phyloP scores from a whole-genome alignment of 345 rosid species.

The Populus davidiana region DNA sequence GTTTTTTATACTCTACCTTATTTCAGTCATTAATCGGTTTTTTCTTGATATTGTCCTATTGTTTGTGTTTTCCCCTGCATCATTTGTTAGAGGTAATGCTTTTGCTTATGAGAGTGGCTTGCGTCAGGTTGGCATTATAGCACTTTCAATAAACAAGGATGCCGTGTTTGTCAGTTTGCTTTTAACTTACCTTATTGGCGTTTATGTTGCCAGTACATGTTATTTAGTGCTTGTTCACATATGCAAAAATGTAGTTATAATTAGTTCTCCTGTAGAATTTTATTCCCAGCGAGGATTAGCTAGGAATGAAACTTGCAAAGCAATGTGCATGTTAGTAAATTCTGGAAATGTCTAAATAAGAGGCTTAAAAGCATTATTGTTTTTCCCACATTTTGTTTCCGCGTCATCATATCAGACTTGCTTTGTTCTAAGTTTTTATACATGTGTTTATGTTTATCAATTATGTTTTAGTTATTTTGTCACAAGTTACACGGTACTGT shows the following conservation, averaged over 20 bases:
- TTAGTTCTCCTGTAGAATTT: neutral
- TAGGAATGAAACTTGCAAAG: neutral
- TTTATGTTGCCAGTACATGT: neutral
- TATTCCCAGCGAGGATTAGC: neutral
- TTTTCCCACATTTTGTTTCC: neutral
- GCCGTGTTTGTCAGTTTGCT: neutral
- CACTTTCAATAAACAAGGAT: neutral
- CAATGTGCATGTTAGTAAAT: neutral
- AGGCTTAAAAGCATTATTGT: neutral
- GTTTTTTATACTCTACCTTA: too few species aligned
- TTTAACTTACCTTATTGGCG: neutral
- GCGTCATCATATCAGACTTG: neutral
- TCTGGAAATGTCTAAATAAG: neutral
- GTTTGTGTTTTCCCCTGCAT: too few species aligned
- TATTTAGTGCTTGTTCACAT: neutral
- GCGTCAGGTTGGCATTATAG: constrained; percentile 62
- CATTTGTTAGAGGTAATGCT: constrained; percentile 81
- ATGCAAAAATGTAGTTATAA: neutral
- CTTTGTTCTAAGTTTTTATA: neutral
- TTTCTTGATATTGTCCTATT: too few species aligned
- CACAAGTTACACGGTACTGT: neutral
- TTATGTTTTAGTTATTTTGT: neutral
- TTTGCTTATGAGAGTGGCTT: constrained; percentile 97
- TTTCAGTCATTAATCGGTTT: too few species aligned
- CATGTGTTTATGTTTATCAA: neutral